Evolutionary conservation across 371 early-diverging fungal genomes (phyloP).

Genomic region (Actinomortierella ambigua): DNA sequence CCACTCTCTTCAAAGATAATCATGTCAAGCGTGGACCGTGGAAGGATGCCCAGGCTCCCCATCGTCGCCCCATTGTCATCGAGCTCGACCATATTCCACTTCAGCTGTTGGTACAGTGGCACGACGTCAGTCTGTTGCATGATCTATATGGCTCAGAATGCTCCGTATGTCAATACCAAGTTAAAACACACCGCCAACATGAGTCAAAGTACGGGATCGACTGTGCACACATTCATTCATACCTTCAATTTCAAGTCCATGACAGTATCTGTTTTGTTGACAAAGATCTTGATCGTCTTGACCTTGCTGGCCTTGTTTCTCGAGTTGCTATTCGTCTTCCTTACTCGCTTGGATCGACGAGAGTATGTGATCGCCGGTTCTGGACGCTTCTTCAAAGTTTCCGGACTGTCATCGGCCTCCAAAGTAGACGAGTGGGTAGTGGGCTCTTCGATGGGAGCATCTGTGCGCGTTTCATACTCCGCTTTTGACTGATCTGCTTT

Average conservation of each 20-base stretch:
- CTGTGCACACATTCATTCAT: background rate
- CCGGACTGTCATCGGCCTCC: no score
- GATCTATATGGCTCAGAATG: constrained; percentile 7
- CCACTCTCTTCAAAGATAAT: constrained; percentile 26
- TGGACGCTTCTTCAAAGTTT: no score
- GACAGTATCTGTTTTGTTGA: constrained; percentile 27
- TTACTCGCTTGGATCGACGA: constrained; percentile 21
- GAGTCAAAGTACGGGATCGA: background rate
- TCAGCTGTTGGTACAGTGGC: constrained; percentile 37
- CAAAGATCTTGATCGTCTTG: constrained; percentile 13
- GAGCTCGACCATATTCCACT: constrained; percentile 16
- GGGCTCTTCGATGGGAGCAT: no score
- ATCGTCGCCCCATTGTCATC: constrained; percentile 32
- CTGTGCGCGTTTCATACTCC: no score
- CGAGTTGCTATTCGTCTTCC: constrained; percentile 8
- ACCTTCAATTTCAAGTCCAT: constrained; percentile 42
- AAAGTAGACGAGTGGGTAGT: no score
- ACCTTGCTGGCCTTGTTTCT: constrained; percentile 11
- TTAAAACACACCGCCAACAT: background rate
- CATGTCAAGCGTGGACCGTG: constrained; percentile 20
- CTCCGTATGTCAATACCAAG: background rate
- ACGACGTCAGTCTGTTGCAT: constrained; percentile 35
- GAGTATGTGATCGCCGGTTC: no score
- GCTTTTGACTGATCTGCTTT: no score
- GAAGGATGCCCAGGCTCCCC: constrained; percentile 24